Conservation (phyloP, 2,329 filamentous ascomycete genomes). For the Colletotrichum cuscutae region DNA sequence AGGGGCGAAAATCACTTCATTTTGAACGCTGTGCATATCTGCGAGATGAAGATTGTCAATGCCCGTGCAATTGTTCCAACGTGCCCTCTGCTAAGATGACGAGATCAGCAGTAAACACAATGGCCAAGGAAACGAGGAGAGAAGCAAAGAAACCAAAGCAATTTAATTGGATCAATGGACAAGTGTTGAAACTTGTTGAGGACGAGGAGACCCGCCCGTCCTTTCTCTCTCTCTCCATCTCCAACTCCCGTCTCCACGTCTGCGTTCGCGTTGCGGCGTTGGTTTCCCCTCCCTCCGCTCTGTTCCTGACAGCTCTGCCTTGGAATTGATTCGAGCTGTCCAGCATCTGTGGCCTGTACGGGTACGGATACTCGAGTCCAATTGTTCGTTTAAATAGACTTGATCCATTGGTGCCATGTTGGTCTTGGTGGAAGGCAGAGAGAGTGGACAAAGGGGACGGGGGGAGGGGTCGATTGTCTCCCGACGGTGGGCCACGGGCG, state of each 20-base stretch:
- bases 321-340: neutral
- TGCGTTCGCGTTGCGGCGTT: too few species aligned
- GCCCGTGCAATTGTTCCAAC: neutral
- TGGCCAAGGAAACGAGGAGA: neutral
- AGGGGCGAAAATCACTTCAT: conserved; percentile 34
- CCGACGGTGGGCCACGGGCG: neutral
- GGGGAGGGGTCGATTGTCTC: neutral
- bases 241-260: neutral
- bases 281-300: neutral
- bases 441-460: neutral
- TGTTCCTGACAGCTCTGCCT: neutral
- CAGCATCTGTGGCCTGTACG: conserved; percentile 4
- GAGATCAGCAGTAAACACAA: neutral
- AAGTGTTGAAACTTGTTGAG: conserved; percentile 33
- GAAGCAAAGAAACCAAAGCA: conserved; percentile 8
- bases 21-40: neutral
- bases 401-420: neutral
- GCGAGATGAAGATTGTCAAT: conserved; percentile 28
- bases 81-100: neutral
- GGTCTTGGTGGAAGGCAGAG: neutral
- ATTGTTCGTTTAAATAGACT: conserved; percentile 16
- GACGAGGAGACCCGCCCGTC: conserved; percentile 5
- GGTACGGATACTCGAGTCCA: neutral
- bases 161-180: conserved; percentile 21
- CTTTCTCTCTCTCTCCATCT: conserved; percentile 10